Evolutionary conservation across 345 rosid genomes (phyloP), one percentile per base, ranked within the genome.

Genomic region (Crucihimalaya himalaica): DNA sequence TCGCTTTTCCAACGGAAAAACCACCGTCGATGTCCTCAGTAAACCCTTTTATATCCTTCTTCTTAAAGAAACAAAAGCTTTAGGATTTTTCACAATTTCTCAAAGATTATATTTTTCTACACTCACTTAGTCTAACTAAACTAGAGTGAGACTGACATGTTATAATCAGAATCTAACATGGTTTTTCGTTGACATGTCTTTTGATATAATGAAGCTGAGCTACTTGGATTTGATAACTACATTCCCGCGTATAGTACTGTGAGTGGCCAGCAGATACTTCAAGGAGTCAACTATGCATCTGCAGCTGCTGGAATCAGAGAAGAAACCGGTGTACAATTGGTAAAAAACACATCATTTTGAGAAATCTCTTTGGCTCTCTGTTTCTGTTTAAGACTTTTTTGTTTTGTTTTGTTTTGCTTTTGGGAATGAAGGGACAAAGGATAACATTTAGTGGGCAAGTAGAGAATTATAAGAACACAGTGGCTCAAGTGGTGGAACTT

Each of bases 221-320:
- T 55, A 25, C 66, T 92, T 72, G 97, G 96, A 12, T 92, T 92
- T 71, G 79, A 81, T 31, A 61, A 55, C 28, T 88, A 67, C 71
- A 85, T 86, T 71, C 88, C 85, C 52, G 87, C 96, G 3, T 88
- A 77, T 57, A 66, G 84, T 18, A 55, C 82, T 12, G 84, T 84
- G 29, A 84, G 80, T 9, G 94, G 96, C 10, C 65, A 77, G 14
- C 77, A 65, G 54, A 80, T 92, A 62, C 87, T 89, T 12, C 53
- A 58, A 60, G 97, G 97, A 64, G 89, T 89, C 10, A 92, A 92
- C 70, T 92, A 70, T 15, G 97, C 97, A 32, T 92, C 97, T 4
- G 97, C 92, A 6, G 97, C 94, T 27, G 96, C 96, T 0, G 97
- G 97, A 66, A 92, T 92, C 21, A 81, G 89, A 80, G 90, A 85